phyloP scores from a whole-genome alignment of 1,139 yeast species.

The Arxiozyma telluris region DNA sequence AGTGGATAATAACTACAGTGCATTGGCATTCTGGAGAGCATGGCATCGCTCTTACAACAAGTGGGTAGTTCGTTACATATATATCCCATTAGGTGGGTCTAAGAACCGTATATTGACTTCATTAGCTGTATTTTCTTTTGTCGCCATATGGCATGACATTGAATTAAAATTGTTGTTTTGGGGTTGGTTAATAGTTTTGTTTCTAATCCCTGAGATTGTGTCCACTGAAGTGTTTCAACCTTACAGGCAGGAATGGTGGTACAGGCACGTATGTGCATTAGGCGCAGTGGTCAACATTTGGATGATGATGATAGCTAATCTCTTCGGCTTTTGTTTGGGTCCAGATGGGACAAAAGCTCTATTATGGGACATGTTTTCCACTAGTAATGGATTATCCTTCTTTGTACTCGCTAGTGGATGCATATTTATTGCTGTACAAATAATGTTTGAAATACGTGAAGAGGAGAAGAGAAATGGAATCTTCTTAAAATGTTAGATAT shows the following conservation, averaged over 20 bases:
- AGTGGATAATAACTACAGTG: constrained; percentile 88
- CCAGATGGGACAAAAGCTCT: constrained; percentile 69
- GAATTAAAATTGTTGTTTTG: constrained; percentile 76
- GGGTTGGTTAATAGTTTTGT: constrained; percentile 92
- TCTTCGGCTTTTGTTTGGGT: constrained; percentile 91
- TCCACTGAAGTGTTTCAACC: constrained; percentile 42
- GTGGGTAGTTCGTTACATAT: constrained; percentile 78
- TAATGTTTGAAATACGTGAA: constrained; percentile 91
- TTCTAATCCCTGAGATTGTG: constrained; percentile 76
- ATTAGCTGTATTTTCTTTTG: constrained; percentile 86
- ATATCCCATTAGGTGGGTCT: constrained; percentile 84
- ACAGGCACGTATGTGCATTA: constrained; percentile 67
- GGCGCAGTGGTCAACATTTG: constrained; percentile 89
- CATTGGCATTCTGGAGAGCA: constrained; percentile 93
- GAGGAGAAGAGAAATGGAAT: constrained; percentile 77
- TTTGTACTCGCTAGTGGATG: constrained; percentile 56
- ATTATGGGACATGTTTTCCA: constrained; percentile 61
- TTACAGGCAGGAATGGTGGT: constrained; percentile 52
- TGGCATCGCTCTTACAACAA: constrained; percentile 95
- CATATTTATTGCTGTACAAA: constrained; percentile 77
- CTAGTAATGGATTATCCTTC: constrained; percentile 58
- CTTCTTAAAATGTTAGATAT: constrained; percentile 58
- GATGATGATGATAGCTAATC: constrained; percentile 97
- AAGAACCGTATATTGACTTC: constrained; percentile 61
- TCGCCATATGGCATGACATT: constrained; percentile 97